Conservation (phyloP, 768 basidiomycete genomes). For the Tylopilus balloui region DNA sequence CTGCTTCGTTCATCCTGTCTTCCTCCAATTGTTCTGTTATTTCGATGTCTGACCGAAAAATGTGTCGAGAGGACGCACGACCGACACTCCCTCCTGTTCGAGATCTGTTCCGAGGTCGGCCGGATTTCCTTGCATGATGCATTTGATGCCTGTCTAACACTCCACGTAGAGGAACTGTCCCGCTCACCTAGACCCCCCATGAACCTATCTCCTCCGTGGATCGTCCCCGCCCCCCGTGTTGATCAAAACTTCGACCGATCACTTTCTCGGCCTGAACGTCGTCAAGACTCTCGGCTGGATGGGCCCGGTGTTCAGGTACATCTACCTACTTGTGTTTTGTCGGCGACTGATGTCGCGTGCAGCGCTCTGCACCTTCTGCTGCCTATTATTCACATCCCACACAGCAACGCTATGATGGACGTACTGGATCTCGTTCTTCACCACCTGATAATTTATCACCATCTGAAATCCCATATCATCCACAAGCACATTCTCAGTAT, state of each 20-base stretch:
- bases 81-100: slow-evolving; percentile 70
- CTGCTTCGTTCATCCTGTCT: slow-evolving; percentile 1
- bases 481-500: slow-evolving; percentile 19
- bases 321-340: not conserved
- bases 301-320: slow-evolving; percentile 32
- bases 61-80: slow-evolving; percentile 31
- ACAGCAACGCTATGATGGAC: slow-evolving; percentile 29
- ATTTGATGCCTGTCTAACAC: not conserved
- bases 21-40: slow-evolving; percentile 15
- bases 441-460: slow-evolving; percentile 23
- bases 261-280: slow-evolving; percentile 23
- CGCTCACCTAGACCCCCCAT: slow-evolving; percentile 36
- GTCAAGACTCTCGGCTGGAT: slow-evolving; percentile 21
- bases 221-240: slow-evolving; percentile 40
- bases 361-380: slow-evolving; percentile 23
- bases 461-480: slow-evolving; percentile 19
- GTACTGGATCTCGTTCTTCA: slow-evolving; percentile 14
- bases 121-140: not conserved
- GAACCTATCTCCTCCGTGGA: slow-evolving; percentile 40
- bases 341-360: slow-evolving; percentile 3
- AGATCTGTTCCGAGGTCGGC: slow-evolving; percentile 59
- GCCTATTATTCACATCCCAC: slow-evolving; percentile 19
- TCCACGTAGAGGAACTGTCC: slow-evolving; percentile 44
- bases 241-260: slow-evolving; percentile 24
- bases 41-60: slow-evolving; percentile 29